Conservation (phyloP, 2,329 filamentous ascomycete species). For the Bretziella fagacearum region DNA sequence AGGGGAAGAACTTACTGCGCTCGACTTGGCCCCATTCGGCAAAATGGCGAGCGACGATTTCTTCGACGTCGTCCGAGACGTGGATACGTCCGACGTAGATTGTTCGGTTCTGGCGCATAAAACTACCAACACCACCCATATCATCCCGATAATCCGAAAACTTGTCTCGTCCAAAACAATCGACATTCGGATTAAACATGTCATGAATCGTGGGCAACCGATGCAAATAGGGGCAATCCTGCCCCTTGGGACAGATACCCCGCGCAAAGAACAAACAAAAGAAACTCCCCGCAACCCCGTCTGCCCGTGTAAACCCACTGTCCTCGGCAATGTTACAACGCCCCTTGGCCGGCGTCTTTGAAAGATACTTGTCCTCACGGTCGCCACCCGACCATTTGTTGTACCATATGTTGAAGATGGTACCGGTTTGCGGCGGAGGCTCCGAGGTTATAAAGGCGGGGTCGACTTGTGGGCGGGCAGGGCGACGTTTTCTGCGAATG, state of each 20-base stretch:
- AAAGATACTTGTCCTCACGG: constrained; percentile 76
- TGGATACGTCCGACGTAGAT: constrained; percentile 89
- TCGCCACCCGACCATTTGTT: constrained; percentile 97
- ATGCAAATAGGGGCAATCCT: constrained; percentile 89
- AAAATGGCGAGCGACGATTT: constrained; percentile 86
- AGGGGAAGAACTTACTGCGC: constrained; percentile 33
- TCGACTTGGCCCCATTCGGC: constrained; percentile 93
- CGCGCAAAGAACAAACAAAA: constrained; percentile 88
- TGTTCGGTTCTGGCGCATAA: constrained; percentile 85
- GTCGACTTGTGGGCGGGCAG: constrained; percentile 82
- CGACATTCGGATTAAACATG: constrained; percentile 81
- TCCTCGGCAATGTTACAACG: constrained; percentile 77
- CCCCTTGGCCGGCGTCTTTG: constrained; percentile 63
- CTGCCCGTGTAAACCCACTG: constrained; percentile 61
- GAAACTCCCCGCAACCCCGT: constrained; percentile 61
- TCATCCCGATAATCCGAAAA: constrained; percentile 86
- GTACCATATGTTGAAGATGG: constrained; percentile 97
- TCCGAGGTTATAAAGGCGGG: constrained; percentile 66
- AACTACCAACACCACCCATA: constrained; percentile 92
- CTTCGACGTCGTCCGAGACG: constrained; percentile 91
- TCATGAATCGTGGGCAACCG: constrained; percentile 74
- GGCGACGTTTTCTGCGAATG: constrained; percentile 80
- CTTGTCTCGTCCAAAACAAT: constrained; percentile 91
- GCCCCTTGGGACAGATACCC: constrained; percentile 68
- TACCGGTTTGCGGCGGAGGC: constrained; percentile 79